These are phyloP conservation scores for Phanerodontia chrysosporium DNA, from an alignment of 768 basidiomycete genomes.

Conservation along the genomic window DNA sequence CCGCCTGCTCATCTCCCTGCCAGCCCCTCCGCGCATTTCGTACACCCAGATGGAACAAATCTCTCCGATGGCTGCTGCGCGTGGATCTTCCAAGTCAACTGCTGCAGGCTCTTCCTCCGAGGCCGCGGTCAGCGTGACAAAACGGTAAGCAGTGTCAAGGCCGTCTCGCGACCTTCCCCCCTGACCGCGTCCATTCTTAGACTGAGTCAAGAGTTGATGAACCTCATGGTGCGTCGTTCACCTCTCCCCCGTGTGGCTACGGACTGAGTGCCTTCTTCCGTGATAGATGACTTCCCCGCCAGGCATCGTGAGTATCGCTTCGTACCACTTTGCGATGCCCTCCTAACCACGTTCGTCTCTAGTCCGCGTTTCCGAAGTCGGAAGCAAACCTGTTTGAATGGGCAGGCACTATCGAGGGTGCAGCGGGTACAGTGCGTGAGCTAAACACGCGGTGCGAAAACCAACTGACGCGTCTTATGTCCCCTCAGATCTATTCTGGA, in stretches of 20 bases:
- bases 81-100: constrained; percentile 54
- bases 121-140: constrained; percentile 74
- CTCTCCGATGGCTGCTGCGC: constrained; percentile 56
- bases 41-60: constrained; percentile 64
- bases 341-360: neutral
- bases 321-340: neutral
- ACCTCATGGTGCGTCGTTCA: constrained; percentile 63
- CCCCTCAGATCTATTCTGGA: constrained; percentile 65
- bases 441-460: neutral
- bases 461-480: constrained; percentile 1
- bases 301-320: constrained; percentile 60
- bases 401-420: constrained; percentile 85
- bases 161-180: constrained; percentile 6
- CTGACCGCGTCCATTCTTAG: constrained; percentile 30
- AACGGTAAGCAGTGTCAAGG: constrained; percentile 50
- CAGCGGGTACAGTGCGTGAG: constrained; percentile 62
- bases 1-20: neutral
- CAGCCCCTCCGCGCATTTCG: neutral
- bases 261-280: neutral
- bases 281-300: constrained; percentile 83
- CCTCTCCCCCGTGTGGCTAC: neutral
- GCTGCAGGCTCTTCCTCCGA: constrained; percentile 49
- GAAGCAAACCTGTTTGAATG: constrained; percentile 88
- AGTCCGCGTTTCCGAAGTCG: constrained; percentile 89
- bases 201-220: constrained; percentile 82